Evolutionary conservation across 2,329 filamentous ascomycete species (phyloP).

Genomic region (Chaetomium olivaceum): DNA sequence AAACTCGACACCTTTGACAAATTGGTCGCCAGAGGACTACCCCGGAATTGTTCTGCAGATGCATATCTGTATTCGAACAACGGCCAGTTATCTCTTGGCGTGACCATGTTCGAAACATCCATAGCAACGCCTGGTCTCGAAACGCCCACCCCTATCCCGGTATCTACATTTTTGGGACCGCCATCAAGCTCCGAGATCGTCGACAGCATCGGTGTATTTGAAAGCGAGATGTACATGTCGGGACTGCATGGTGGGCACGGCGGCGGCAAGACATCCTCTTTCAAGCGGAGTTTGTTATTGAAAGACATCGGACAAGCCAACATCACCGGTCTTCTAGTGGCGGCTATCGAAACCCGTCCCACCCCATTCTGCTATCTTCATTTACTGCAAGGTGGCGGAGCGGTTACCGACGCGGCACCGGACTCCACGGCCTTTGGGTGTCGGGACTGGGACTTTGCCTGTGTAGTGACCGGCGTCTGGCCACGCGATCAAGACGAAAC

Average conservation of each 20-base stretch:
- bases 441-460: constrained; percentile 65
- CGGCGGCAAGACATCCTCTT: constrained; percentile 60
- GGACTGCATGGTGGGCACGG: constrained; percentile 60
- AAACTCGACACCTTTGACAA: constrained; percentile 45
- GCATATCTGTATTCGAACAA: constrained; percentile 56
- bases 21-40: constrained; percentile 43
- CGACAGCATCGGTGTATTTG: constrained; percentile 55
- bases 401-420: constrained; percentile 45
- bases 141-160: constrained; percentile 19
- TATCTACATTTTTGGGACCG: constrained; percentile 37
- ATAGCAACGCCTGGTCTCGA: constrained; percentile 24
- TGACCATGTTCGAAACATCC: constrained; percentile 50
- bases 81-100: constrained; percentile 50
- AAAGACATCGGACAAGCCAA: constrained; percentile 45
- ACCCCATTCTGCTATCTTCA: constrained; percentile 61
- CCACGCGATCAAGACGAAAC: constrained; percentile 53
- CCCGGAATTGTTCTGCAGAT: constrained; percentile 50
- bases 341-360: constrained; percentile 51
- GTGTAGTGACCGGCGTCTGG: constrained; percentile 65
- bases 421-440: constrained; percentile 61
- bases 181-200: constrained; percentile 40
- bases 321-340: constrained; percentile 43
- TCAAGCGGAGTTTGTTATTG: constrained; percentile 65
- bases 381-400: constrained; percentile 60
- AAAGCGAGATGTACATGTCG: constrained; percentile 62